These are phyloP conservation scores for Chernovozyma aurita DNA, from an alignment of 1,139 yeast species.

Conservation along the genomic window DNA sequence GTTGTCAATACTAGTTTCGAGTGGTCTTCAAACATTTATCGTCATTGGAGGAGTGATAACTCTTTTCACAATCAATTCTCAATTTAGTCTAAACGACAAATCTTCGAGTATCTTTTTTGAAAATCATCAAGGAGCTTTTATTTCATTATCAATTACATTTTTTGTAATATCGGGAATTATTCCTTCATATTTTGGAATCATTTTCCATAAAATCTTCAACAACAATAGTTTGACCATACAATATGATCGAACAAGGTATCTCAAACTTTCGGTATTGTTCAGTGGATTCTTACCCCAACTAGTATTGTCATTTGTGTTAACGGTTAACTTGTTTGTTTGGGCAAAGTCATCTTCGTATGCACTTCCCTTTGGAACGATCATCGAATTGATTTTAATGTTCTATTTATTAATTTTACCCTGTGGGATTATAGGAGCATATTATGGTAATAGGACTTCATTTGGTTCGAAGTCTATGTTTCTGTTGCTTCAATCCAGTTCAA, in stretches of 20 bases:
- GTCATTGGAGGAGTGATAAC: slow-evolving; percentile 59
- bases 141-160: slow-evolving; percentile 55
- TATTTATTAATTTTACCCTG: slow-evolving; percentile 68
- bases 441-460: slow-evolving; percentile 41
- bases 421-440: slow-evolving; percentile 65
- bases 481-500: background rate
- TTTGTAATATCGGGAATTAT: slow-evolving; percentile 68
- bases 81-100: slow-evolving; percentile 13
- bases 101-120: slow-evolving; percentile 32
- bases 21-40: slow-evolving; percentile 69
- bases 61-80: slow-evolving; percentile 50
- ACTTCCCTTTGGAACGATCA: slow-evolving; percentile 69
- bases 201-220: slow-evolving; percentile 52
- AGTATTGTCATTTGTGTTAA: slow-evolving; percentile 47
- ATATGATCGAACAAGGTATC: slow-evolving; percentile 16
- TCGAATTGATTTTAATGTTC: slow-evolving; percentile 55
- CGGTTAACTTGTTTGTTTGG: slow-evolving; percentile 69
- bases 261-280: slow-evolving; percentile 43
- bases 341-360: slow-evolving; percentile 73
- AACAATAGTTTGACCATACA: slow-evolving; percentile 26
- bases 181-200: slow-evolving; percentile 68
- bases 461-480: background rate
- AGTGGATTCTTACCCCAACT: slow-evolving; percentile 62
- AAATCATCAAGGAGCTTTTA: slow-evolving; percentile 61
- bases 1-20: slow-evolving; percentile 58